Evolutionary conservation across 2,329 filamentous ascomycete species (phyloP).

Genomic region (Huntiella abstrusa): DNA sequence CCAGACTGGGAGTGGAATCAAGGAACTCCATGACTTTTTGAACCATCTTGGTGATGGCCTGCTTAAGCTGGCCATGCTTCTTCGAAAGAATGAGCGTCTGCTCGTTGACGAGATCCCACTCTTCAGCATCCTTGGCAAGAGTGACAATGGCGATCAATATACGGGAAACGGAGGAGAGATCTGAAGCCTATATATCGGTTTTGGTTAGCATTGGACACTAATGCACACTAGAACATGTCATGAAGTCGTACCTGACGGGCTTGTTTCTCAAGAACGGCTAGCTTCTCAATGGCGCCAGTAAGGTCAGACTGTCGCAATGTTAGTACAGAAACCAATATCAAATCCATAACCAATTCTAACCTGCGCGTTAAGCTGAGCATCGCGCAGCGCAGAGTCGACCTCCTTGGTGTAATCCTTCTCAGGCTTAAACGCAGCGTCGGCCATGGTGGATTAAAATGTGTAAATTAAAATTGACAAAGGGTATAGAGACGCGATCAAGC

Average conservation of each 20-base stretch:
- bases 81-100: slow-evolving; percentile 91
- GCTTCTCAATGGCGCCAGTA: slow-evolving; percentile 80
- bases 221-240: not conserved
- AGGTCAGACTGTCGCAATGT: slow-evolving; percentile 43
- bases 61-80: slow-evolving; percentile 99
- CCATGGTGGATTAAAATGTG: slow-evolving; percentile 34
- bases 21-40: slow-evolving; percentile 88
- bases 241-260: slow-evolving; percentile 58
- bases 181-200: slow-evolving; percentile 52
- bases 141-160: slow-evolving; percentile 77
- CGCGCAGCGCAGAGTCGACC: slow-evolving; percentile 75
- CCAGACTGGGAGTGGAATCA: slow-evolving; percentile 63
- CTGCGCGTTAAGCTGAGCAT: slow-evolving; percentile 77
- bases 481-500: too few relatives aligned
- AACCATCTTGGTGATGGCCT: slow-evolving; percentile 97
- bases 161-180: slow-evolving; percentile 86
- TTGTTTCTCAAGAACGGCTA: slow-evolving; percentile 83
- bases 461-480: not conserved
- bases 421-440: slow-evolving; percentile 68
- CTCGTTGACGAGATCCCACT: slow-evolving; percentile 92
- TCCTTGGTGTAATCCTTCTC: slow-evolving; percentile 99
- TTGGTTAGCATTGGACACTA: slow-evolving; percentile 14
- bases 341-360: slow-evolving; percentile 44
- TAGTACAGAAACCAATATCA: slow-evolving; percentile 25
- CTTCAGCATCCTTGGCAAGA: slow-evolving; percentile 77